phyloP scores from a whole-genome alignment of 495 filamentous ascomycete genomes.

The Xylona heveae region DNA sequence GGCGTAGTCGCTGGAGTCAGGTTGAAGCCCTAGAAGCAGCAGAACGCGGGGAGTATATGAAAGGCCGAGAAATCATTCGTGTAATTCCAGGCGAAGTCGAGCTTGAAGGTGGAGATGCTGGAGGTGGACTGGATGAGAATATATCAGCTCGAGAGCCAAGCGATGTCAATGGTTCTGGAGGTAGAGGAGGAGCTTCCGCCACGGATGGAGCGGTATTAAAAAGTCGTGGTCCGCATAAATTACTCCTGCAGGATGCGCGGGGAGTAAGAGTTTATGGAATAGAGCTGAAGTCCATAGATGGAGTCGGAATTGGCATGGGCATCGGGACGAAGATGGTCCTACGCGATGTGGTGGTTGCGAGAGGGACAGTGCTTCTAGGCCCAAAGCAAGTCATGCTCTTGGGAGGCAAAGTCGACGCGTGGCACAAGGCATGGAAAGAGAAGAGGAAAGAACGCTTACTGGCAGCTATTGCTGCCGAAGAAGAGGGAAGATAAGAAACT shows the following conservation, averaged over 20 bases:
- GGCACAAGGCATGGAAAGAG: slow-evolving; percentile 59
- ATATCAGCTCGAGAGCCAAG: slow-evolving; percentile 3
- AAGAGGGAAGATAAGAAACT: too few species aligned
- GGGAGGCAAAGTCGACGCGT: slow-evolving; percentile 68
- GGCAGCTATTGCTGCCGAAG: slow-evolving; percentile 31
- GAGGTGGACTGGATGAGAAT: slow-evolving; percentile 5
- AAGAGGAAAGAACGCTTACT: slow-evolving; percentile 47
- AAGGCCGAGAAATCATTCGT: slow-evolving; percentile 66
- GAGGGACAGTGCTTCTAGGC: slow-evolving; percentile 60
- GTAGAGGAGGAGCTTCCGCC: slow-evolving; percentile 4
- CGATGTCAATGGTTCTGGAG: slow-evolving; percentile 6
- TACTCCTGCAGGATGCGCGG: slow-evolving; percentile 61
- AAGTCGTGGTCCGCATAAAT: slow-evolving; percentile 42
- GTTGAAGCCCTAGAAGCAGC: slow-evolving; percentile 67
- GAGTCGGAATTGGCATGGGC: slow-evolving; percentile 31
- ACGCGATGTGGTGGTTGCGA: slow-evolving; percentile 38
- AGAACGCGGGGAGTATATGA: slow-evolving; percentile 62
- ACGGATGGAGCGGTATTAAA: slow-evolving; percentile 4
- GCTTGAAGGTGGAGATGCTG: slow-evolving; percentile 12
- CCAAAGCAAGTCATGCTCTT: slow-evolving; percentile 39
- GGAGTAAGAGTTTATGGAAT: slow-evolving; percentile 50
- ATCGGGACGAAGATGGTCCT: slow-evolving; percentile 30
- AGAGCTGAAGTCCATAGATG: slow-evolving; percentile 46
- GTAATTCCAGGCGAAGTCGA: slow-evolving; percentile 31
- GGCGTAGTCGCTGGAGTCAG: slow-evolving; percentile 58